Conservation (phyloP, 2,329 filamentous ascomycete species). For the Penicillium crustosum region DNA sequence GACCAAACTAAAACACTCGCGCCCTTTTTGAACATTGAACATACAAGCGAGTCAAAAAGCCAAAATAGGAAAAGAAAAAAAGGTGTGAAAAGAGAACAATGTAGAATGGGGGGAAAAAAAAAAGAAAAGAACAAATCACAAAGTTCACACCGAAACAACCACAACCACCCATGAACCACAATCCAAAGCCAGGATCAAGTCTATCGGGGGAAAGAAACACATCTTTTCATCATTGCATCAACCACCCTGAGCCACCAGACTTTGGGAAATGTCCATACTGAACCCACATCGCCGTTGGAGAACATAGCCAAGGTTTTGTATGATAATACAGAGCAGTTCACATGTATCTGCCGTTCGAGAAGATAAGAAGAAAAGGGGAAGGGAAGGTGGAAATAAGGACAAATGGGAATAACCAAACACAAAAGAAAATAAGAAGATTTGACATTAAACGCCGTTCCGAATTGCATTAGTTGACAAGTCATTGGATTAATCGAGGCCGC, state of each 20-base stretch:
- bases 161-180: not conserved
- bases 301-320: conserved; percentile 17
- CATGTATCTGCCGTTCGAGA: conserved; percentile 16
- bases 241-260: not conserved
- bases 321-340: conserved; percentile 28
- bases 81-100: not conserved
- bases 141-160: not conserved
- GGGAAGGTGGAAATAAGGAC: conserved; percentile 2
- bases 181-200: conserved; percentile 2
- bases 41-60: not conserved
- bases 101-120: not conserved
- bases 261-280: conserved; percentile 3
- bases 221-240: conserved; percentile 3
- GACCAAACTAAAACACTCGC: conserved; percentile 5
- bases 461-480: conserved; percentile 18
- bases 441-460: conserved; percentile 20
- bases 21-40: conserved; percentile 8
- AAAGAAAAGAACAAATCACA: not conserved
- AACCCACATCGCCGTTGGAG: not conserved
- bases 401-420: conserved; percentile 4
- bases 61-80: not conserved
- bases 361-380: conserved; percentile 9
- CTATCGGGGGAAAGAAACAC: not conserved
- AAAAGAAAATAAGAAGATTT: not conserved
- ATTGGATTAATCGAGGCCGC: conserved; percentile 33